These are phyloP conservation scores for Venturia asperata DNA, from an alignment of 2,329 filamentous ascomycete genomes.

Conservation along the genomic window DNA sequence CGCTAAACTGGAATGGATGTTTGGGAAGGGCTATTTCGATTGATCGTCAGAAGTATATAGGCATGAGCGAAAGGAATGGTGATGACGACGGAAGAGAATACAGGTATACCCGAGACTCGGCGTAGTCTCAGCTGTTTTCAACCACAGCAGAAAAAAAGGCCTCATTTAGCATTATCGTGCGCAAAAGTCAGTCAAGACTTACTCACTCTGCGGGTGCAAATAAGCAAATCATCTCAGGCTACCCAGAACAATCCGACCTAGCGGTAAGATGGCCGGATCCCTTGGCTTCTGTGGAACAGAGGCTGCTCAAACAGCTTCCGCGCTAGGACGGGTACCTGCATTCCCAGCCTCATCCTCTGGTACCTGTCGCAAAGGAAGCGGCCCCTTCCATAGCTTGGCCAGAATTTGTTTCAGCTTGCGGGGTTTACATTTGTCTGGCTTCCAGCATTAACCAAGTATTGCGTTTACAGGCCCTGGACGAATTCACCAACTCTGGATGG, in stretches of 20 bases:
- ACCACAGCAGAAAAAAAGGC: not conserved
- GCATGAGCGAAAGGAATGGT: not conserved
- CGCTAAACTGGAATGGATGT: conserved; percentile 77
- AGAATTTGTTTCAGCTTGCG: no score
- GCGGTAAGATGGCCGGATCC: not conserved
- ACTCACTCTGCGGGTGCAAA: no score
- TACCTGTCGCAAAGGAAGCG: not conserved
- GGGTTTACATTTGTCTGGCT: no score
- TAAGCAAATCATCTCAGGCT: no score
- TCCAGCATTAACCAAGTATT: no score
- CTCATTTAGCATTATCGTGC: no score
- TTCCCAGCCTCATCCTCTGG: not conserved
- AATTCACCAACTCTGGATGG: no score
- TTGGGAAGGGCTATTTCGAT: conserved; percentile 33
- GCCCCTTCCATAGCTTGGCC: not conserved
- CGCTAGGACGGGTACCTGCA: not conserved
- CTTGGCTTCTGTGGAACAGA: not conserved
- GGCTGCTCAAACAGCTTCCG: not conserved
- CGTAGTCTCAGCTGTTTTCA: conserved; percentile 5
- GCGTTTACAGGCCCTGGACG: no score
- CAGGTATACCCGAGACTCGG: not conserved
- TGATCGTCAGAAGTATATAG: not conserved
- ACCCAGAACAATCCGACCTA: not conserved
- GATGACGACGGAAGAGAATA: not conserved
- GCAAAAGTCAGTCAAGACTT: no score